Evolutionary conservation across 345 rosid species (phyloP).

Genomic region (Brassica cretica): DNA sequence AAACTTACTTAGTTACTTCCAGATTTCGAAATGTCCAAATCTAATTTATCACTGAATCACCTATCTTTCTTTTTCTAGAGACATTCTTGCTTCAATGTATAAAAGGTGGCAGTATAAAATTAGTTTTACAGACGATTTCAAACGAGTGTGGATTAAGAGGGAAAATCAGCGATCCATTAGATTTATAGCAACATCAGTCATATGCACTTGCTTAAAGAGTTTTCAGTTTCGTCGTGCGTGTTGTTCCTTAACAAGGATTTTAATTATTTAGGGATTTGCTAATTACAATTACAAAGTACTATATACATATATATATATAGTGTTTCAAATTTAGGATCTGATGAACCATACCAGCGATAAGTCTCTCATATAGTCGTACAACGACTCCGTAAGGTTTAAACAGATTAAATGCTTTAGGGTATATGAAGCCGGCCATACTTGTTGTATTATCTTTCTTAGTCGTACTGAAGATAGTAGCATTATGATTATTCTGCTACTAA

Average conservation of each 20-base stretch:
- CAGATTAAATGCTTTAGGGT: neutral
- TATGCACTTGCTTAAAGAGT: too few species aligned
- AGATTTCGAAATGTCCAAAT: constrained; percentile 23
- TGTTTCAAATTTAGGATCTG: neutral
- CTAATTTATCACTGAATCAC: constrained; percentile 3
- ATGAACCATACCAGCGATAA: neutral
- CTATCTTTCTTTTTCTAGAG: neutral
- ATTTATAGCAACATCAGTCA: too few species aligned
- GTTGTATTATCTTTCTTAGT: neutral
- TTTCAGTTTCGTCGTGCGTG: neutral
- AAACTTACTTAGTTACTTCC: constrained; percentile 19
- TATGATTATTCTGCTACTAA: neutral
- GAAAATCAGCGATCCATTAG: neutral
- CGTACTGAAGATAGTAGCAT: neutral
- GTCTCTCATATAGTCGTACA: neutral
- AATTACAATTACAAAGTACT: neutral
- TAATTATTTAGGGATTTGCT: neutral
- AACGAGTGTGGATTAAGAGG: neutral
- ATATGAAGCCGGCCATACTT: neutral
- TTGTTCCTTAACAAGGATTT: neutral
- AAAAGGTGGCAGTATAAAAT: neutral
- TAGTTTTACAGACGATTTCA: neutral
- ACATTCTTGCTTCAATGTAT: neutral
- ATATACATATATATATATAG: neutral
- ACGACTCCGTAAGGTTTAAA: neutral